Percentiles rank a stretch among this genome's conserved stretches.
These are phyloP conservation scores for Hevea brasiliensis DNA, from an alignment of 345 rosid species.

Conservation along the genomic window DNA sequence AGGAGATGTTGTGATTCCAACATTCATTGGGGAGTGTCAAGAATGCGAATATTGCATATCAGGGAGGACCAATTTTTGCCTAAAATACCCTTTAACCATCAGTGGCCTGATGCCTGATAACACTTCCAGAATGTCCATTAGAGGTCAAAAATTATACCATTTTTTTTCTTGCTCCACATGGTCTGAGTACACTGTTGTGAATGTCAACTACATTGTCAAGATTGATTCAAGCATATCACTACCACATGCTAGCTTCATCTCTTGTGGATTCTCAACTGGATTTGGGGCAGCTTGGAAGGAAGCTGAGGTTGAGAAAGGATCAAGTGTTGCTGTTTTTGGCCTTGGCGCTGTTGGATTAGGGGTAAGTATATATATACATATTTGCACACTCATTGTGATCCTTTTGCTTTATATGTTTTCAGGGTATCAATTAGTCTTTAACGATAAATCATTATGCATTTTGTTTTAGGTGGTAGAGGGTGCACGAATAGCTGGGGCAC, in stretches of 20 bases:
- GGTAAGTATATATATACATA: constrained; percentile 31
- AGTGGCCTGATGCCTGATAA: constrained; percentile 51
- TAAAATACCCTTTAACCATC: constrained; percentile 36
- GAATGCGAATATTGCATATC: constrained; percentile 59
- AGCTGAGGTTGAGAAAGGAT: constrained; percentile 49
- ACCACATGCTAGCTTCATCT: constrained; percentile 50
- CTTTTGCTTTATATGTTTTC: too few species aligned
- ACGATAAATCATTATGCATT: too few species aligned
- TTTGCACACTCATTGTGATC: too few species aligned
- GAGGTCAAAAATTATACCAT: constrained; percentile 49
- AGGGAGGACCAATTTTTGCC: constrained; percentile 48
- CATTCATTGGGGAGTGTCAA: constrained; percentile 49
- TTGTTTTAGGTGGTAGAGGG: constrained; percentile 56
- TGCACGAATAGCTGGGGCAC: constrained; percentile 52
- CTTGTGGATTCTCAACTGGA: constrained; percentile 73
- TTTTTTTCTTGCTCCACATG: constrained; percentile 57
- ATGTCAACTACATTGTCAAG: constrained; percentile 48
- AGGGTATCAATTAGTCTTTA: too few species aligned
- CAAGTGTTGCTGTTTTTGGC: constrained; percentile 63
- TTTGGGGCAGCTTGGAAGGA: constrained; percentile 72
- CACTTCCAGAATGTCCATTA: constrained; percentile 52
- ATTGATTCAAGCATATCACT: constrained; percentile 40
- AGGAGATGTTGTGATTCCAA: too few species aligned
- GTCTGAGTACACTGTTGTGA: constrained; percentile 55
- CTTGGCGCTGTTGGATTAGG: constrained; percentile 81